phyloP scores from a whole-genome alignment of 306 rosid species.

The Sophora flavescens region DNA sequence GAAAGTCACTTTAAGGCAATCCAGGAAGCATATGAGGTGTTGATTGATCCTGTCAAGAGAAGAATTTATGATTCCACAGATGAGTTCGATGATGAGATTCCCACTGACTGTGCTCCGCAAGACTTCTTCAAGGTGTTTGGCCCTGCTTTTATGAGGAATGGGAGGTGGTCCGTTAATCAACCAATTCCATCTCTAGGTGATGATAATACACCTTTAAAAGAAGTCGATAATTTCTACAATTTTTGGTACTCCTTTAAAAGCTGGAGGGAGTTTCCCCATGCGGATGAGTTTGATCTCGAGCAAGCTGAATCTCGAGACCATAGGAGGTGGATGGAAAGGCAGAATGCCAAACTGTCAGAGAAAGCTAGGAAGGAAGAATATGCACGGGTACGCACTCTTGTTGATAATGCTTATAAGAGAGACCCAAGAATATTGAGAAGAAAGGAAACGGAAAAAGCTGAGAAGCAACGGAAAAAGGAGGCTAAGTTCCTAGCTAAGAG shows the following conservation, averaged over 20 bases:
- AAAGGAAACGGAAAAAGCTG: slow-evolving; percentile 88
- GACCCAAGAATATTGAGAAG: slow-evolving; percentile 91
- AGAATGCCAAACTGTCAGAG: slow-evolving; percentile 88
- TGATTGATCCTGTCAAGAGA: slow-evolving; percentile 84
- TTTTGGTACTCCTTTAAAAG: slow-evolving; percentile 95
- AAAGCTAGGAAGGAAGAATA: slow-evolving; percentile 96
- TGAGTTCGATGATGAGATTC: slow-evolving; percentile 97
- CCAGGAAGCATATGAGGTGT: slow-evolving; percentile 90
- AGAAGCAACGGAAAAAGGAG: slow-evolving; percentile 90
- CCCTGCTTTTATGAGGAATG: slow-evolving; percentile 95
- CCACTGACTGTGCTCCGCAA: slow-evolving; percentile 91
- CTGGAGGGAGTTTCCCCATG: slow-evolving; percentile 99
- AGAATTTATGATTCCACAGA: slow-evolving; percentile 97
- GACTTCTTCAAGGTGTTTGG: slow-evolving; percentile 95
- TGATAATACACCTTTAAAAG: slow-evolving; percentile 68
- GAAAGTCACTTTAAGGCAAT: slow-evolving; percentile 89
- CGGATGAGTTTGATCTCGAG: slow-evolving; percentile 95
- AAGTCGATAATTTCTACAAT: slow-evolving; percentile 83
- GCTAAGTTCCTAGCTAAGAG: slow-evolving; percentile 84
- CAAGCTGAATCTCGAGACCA: slow-evolving; percentile 98
- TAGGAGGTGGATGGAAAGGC: slow-evolving; percentile 99
- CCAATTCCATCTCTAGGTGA: slow-evolving; percentile 89
- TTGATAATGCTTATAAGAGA: slow-evolving; percentile 92
- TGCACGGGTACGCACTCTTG: slow-evolving; percentile 85
- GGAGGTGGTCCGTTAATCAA: slow-evolving; percentile 90